Evolutionary conservation across 805 yeast species (phyloP), one percentile per base, ranked within the genome.

Genomic region (Torulaspora microellipsoides): DNA sequence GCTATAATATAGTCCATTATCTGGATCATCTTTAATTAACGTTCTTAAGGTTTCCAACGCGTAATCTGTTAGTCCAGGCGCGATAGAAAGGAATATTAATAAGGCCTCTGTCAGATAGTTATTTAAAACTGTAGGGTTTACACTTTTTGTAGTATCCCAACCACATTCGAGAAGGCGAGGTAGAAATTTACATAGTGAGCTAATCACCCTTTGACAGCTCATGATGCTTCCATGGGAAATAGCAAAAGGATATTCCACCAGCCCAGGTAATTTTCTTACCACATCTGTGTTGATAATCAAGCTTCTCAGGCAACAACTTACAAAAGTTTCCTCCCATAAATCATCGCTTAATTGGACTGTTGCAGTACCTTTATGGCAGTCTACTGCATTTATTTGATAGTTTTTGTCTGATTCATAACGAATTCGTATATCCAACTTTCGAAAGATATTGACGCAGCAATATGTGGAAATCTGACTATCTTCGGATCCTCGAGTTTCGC

Each of bases 371-470:
- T 34, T 36, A n/a, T 66, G 48, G 29, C 69, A 66, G 15, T 67
- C 54, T 8, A 54, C 31, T 10, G 58, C 59, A 13, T 48, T 60
- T 2, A 65, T 37, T 51, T 56, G 69, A 38, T 41, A 70, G 48
- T 56, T 45, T 3, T 58, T 60, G 4, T 66, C 62, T 0, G 65
- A 43, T 13, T 64, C 63, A 9, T 77, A 74, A 56, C 80, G 61
- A 53, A 88, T 78, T 15, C 96, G 71, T 31, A 90, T 67, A 61
- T 91, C 99, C 4, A 83, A 75, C 43, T 74, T 75, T 31, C 80
- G 69, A 56, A 93, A 86, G 14, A 83, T 73, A 62, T 93, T 90
- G 67, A 80, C 87, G 12, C 81, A 65, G 61, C 88, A 83, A 51
- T 72, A 80, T 0, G 87, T 80, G 15, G 65, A 60, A 15, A 61